Percentiles rank a stretch among this genome's conserved stretches.
Evolutionary conservation across 352 stramenopile genomes (phyloP).

Genomic region (Blastocystis sp.): DNA sequence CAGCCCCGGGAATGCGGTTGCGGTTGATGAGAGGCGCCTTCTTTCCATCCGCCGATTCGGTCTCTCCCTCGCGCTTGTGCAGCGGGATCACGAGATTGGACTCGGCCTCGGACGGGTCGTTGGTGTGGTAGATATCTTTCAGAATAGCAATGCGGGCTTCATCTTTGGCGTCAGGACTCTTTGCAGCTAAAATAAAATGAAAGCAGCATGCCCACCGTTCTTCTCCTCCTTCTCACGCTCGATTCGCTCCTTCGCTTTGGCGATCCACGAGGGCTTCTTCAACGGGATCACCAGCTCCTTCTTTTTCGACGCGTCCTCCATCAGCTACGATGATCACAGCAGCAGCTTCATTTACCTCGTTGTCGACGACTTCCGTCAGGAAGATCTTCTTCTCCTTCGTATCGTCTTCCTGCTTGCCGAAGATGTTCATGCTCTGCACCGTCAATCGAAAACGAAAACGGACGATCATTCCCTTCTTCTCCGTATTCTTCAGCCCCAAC

Average conservation of each 20-base stretch:
- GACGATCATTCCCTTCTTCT: constrained; percentile 34
- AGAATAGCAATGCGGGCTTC: constrained; percentile 44
- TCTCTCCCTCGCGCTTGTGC: background rate
- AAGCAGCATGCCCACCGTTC: background rate
- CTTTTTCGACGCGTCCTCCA: constrained; percentile 5
- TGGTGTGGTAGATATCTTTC: constrained; percentile 19
- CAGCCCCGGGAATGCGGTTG: constrained; percentile 31
- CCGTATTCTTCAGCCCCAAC: background rate
- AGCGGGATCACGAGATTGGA: constrained; percentile 31
- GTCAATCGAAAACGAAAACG: background rate
- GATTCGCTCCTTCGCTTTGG: constrained; percentile 65
- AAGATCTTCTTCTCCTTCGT: constrained; percentile 25
- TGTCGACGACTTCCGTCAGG: constrained; percentile 43
- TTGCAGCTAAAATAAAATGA: background rate
- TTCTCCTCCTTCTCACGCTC: background rate
- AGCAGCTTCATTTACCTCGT: constrained; percentile 17
- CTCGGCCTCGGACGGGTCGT: background rate
- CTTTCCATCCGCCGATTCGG: background rate
- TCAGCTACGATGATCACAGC: background rate
- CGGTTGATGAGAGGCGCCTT: background rate
- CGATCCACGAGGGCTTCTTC: constrained; percentile 48
- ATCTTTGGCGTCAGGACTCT: background rate
- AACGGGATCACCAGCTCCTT: constrained; percentile 62
- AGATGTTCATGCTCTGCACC: constrained; percentile 9
- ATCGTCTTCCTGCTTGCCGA: constrained; percentile 11